Evolutionary conservation across 2,329 filamentous ascomycete genomes (phyloP).

Genomic region (Pezizomycotina sp.): DNA sequence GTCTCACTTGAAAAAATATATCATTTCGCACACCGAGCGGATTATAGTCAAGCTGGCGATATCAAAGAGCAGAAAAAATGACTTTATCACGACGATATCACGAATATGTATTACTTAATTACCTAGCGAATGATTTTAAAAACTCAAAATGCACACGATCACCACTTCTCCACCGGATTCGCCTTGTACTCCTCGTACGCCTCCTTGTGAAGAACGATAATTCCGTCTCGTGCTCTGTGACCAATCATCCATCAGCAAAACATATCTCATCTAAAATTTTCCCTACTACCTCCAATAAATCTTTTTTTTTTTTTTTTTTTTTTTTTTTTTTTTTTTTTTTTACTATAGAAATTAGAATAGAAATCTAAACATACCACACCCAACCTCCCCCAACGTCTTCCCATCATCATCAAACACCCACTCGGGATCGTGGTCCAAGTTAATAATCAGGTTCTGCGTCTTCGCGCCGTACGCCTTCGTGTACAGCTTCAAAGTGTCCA

Average conservation of each 20-base stretch:
- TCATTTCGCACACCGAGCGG: too few relatives aligned
- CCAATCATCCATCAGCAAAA: background rate
- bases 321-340: too few relatives aligned
- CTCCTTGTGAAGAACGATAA: conserved; percentile 24
- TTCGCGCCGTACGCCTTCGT: conserved; percentile 26
- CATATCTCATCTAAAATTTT: background rate
- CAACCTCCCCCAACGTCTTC: conserved; percentile 22
- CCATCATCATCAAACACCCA: conserved; percentile 23
- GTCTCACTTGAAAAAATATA: too few relatives aligned
- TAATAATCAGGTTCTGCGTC: conserved; percentile 26
- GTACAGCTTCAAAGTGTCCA: conserved; percentile 25
- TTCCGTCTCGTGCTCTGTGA: conserved; percentile 25
- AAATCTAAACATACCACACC: conserved; percentile 20
- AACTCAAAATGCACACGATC: too few relatives aligned
- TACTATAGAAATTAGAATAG: background rate
- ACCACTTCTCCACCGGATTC: conserved; percentile 25
- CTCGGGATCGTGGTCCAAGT: conserved; percentile 23
- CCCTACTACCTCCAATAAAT: too few relatives aligned
- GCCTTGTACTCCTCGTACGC: conserved; percentile 24
- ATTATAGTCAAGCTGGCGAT: too few relatives aligned
- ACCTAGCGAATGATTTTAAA: too few relatives aligned
- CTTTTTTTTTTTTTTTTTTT: too few relatives aligned
- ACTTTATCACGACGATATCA: too few relatives aligned
- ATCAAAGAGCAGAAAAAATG: too few relatives aligned
- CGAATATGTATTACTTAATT: too few relatives aligned